Conservation (phyloP, 306 rosid species). For the cucumber (Cucumis sativus) region DNA sequence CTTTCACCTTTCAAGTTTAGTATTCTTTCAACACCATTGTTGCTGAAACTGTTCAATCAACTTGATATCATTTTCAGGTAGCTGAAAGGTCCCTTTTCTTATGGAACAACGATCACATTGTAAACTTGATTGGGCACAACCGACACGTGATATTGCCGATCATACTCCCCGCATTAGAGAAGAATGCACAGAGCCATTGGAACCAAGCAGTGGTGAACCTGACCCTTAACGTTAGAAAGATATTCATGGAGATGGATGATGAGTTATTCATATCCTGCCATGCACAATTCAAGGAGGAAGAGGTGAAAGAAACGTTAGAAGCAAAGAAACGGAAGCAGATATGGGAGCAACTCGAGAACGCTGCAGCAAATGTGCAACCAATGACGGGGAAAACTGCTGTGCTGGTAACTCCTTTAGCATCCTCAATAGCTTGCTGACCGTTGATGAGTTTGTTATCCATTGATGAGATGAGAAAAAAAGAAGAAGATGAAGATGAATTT, state of each 20-base stretch:
- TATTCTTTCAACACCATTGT: neutral
- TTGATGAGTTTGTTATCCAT: slow-evolving; percentile 8
- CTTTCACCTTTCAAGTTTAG: neutral
- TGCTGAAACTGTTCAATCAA: neutral
- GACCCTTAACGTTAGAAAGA: slow-evolving; percentile 63
- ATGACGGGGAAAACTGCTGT: slow-evolving; percentile 73
- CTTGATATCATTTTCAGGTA: slow-evolving; percentile 46
- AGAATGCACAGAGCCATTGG: slow-evolving; percentile 73
- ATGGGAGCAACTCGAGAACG: slow-evolving; percentile 67
- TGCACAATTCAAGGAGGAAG: slow-evolving; percentile 52
- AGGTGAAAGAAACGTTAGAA: slow-evolving; percentile 25
- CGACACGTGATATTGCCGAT: slow-evolving; percentile 72
- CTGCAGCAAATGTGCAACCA: slow-evolving; percentile 59
- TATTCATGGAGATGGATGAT: slow-evolving; percentile 87
- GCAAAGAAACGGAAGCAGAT: slow-evolving; percentile 58
- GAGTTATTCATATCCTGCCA: slow-evolving; percentile 52
- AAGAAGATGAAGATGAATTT: neutral
- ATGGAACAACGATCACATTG: slow-evolving; percentile 84
- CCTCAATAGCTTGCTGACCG: slow-evolving; percentile 22
- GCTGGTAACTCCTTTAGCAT: slow-evolving; percentile 47
- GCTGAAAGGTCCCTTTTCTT: slow-evolving; percentile 95
- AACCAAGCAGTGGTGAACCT: slow-evolving; percentile 80
- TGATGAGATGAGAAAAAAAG: neutral
- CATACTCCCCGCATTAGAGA: slow-evolving; percentile 70
- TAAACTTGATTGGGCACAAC: slow-evolving; percentile 75